Base-by-base conservation (phyloP, 2,329 filamentous ascomycete species). In the Huntiella abstrusa region DNA sequence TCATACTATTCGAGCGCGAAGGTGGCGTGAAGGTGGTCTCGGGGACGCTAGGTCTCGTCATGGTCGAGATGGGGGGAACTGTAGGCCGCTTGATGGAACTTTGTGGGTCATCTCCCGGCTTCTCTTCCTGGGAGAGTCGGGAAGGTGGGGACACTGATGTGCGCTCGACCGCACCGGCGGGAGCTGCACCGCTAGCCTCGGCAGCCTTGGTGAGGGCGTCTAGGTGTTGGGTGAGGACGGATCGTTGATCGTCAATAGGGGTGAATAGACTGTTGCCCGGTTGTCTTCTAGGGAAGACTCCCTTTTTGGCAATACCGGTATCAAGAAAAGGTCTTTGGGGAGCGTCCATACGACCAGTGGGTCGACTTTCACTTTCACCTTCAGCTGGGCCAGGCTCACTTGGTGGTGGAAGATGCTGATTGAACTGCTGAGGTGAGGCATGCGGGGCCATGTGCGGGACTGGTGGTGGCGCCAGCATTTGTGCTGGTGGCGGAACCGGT, bases 201-300 rank as follows among this genome's bases (percentile, higher is more conserved):
- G 72, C 68, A 7, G 75, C 69, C 7, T 28, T 28, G 39, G 22
- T 39, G 53, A 82, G 80, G 1, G 73, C 73, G 12, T 75, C 77
- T 52, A 83, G 78, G 59, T 94, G 86, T 53, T 88, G 83, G 10
- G 84, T 85, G 38, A 95, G 64, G 49, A 95, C 80, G 1, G 87
- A 95, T 42, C 83, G 75, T 55, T 82, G 86, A 58, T 94, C 87
- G 55, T 96, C 91, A 52, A 98, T 93, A 0, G 91, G 91, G 0
- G 91, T 98, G 58, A 96, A 96, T 50, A 98, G 96, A 60, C 58
- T 87, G 80, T 16, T 80, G 80, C 59, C 87, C 87, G 33, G 47
- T 8, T 44, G 22, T 7, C 47, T 43, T 11, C 83, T 78, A 55
- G 80, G 82, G 2, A 80, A 78, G 52, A 83, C 65, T 53, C 73